A percentile compares a stretch with the other conserved stretches of the same genome.
Evolutionary conservation across 805 yeast species (phyloP).

Genomic region (Yarrowia osloensis): DNA sequence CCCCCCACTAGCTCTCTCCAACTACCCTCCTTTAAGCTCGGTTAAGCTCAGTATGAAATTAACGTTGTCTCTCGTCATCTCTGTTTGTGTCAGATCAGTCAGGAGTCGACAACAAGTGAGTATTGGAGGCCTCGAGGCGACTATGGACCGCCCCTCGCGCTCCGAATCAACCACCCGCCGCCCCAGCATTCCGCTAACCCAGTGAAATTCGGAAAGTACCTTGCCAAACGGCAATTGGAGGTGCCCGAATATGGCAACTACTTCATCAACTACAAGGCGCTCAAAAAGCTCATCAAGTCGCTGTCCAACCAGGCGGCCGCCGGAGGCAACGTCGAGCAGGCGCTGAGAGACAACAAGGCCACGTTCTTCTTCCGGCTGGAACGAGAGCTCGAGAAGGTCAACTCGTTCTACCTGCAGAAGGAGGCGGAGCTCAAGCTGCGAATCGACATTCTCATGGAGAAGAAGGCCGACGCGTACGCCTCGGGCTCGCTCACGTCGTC

Average conservation of each 20-base stretch:
- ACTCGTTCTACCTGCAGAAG: slow-evolving; percentile 85
- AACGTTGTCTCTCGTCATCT: slow-evolving; percentile 9
- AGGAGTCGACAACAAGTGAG: slow-evolving; percentile 28
- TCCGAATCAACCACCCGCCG: neutral
- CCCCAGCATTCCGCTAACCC: neutral
- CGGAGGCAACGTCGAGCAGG: slow-evolving; percentile 47
- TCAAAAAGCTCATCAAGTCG: slow-evolving; percentile 87
- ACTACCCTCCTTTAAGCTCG: neutral
- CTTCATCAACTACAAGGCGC: slow-evolving; percentile 91
- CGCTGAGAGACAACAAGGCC: slow-evolving; percentile 86
- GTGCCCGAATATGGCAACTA: slow-evolving; percentile 92
- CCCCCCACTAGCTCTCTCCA: neutral
- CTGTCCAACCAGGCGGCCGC: slow-evolving; percentile 56
- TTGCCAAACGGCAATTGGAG: slow-evolving; percentile 92
- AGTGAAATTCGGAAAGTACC: slow-evolving; percentile 91
- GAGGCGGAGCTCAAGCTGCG: slow-evolving; percentile 84
- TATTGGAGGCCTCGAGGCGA: neutral
- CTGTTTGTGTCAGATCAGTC: slow-evolving; percentile 13
- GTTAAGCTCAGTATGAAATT: slow-evolving; percentile 19
- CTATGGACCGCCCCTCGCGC: too few relatives aligned
- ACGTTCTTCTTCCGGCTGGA: slow-evolving; percentile 85
- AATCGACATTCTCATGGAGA: slow-evolving; percentile 71
- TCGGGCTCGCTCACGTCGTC: slow-evolving; percentile 54
- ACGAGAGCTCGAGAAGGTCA: slow-evolving; percentile 93
- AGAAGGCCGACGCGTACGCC: slow-evolving; percentile 56